Percentiles rank a stretch among this genome's conserved stretches.
Conservation (phyloP, 2,329 filamentous ascomycete genomes). For the Colletotrichum nymphaeae region DNA sequence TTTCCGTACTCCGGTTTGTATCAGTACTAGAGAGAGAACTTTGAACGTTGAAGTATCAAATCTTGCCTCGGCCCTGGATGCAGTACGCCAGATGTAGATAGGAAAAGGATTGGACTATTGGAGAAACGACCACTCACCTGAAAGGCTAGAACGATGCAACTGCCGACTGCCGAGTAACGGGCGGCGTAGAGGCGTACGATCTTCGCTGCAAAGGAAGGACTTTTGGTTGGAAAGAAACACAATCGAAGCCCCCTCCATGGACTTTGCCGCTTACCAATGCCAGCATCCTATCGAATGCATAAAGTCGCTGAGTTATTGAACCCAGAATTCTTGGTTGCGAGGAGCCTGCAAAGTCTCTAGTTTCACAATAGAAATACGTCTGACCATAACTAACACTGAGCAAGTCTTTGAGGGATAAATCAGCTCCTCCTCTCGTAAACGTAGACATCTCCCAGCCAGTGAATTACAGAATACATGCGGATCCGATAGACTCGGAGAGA, state of each 20-base stretch:
- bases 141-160: slow-evolving; percentile 2
- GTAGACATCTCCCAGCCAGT: not conserved
- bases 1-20: slow-evolving; percentile 4
- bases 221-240: not conserved
- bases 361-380: not conserved
- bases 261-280: not conserved
- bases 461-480: not conserved
- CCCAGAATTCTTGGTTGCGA: not conserved
- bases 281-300: not conserved
- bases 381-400: not conserved
- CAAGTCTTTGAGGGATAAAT: not conserved
- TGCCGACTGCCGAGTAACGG: slow-evolving; percentile 10
- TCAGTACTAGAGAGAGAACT: not conserved
- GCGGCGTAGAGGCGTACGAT: not conserved
- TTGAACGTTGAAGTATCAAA: not conserved
- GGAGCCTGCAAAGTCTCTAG: not conserved
- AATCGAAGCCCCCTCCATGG: not conserved
- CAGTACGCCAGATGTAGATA: not conserved
- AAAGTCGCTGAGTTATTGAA: not conserved
- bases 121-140: not conserved
- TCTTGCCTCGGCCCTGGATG: not conserved
- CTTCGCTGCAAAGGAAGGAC: not conserved
- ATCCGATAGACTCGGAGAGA: not conserved
- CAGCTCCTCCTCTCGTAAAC: not conserved
- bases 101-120: not conserved